A percentile compares a stretch with the other conserved stretches of the same genome.
Conservation (phyloP, 768 basidiomycete species). For the Trametes gibbosa region DNA sequence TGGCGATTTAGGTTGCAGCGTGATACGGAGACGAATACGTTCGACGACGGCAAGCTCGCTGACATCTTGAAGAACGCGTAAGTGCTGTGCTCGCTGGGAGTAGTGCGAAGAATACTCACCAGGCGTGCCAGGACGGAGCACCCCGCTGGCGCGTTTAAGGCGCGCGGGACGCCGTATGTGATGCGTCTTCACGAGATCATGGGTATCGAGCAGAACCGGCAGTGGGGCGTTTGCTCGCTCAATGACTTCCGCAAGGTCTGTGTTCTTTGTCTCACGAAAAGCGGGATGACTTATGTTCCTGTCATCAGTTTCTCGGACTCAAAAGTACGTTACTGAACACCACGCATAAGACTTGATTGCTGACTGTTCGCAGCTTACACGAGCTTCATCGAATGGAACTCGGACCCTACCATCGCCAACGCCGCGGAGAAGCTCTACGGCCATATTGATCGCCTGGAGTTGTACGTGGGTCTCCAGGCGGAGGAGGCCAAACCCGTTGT, state of each 20-base stretch:
- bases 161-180: conserved; percentile 65
- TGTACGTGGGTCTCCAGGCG: conserved; percentile 80
- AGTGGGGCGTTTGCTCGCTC: conserved; percentile 79
- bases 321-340: conserved; percentile 48
- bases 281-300: no score
- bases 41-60: conserved; percentile 72
- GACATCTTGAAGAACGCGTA: conserved; percentile 65
- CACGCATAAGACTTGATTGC: background rate
- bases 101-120: background rate
- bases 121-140: conserved; percentile 54
- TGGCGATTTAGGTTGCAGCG: conserved; percentile 51
- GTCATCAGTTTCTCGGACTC: conserved; percentile 62
- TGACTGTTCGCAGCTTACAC: conserved; percentile 48
- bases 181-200: conserved; percentile 81
- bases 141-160: conserved; percentile 71
- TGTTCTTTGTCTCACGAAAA: background rate
- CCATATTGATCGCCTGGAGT: conserved; percentile 70
- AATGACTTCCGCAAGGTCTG: conserved; percentile 76
- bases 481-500: conserved; percentile 73
- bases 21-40: conserved; percentile 49
- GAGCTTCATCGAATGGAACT: conserved; percentile 81
- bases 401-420: conserved; percentile 60
- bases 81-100: conserved; percentile 25
- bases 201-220: conserved; percentile 75
- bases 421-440: conserved; percentile 79